Evolutionary conservation across 768 basidiomycete genomes (phyloP), one percentile per base, ranked within the genome.

Genomic region (Cyathus striatus): DNA sequence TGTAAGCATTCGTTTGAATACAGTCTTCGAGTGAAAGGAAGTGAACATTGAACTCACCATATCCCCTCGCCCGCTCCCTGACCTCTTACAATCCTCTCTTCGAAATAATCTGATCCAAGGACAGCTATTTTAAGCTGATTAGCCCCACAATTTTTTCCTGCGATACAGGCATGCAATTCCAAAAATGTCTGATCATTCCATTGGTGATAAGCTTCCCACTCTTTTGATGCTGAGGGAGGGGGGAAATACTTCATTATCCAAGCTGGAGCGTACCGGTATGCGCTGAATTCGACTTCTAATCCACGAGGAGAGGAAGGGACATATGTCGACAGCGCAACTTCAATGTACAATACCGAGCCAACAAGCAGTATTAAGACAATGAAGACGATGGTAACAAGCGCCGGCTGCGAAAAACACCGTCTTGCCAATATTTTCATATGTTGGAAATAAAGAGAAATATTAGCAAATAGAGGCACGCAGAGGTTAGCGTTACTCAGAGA

Each of bases 51-150:
- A 16, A 36, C 54, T 43, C 42, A 64, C 62, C 64, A 64, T 5
- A 64, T 57, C 24, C 50, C 55, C 39, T 65, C 52, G 42, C 41
- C 41, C 12, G 25, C 41, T 22, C 41, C 12, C 35, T 32, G 40
- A 23, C 41, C 45, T 7, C 48, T 38, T 13, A 57, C 41, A 12
- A 60, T 44, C 6, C 44, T 47, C 5, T 54, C 46, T 27, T 56
- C 47, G 30, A 64, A 64, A 44, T 59, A 55, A 13, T 50, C 44
- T 9, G 54, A 50, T 14, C 53, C 50, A 21, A 68, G 43, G 7
- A 68, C 47, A 4, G 60, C 62, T 44, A 68, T 54, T 43, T 62
- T 68, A 2, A 39, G 48, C 41, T 65, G 64, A 40, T 68, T 66
- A n/a, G 55, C 50, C 1, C 53, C 54, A 43, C 65, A 64, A 34